These are phyloP conservation scores for Aspergillus viridinutans DNA, from an alignment of 2,329 filamentous ascomycete species.

Conservation along the genomic window DNA sequence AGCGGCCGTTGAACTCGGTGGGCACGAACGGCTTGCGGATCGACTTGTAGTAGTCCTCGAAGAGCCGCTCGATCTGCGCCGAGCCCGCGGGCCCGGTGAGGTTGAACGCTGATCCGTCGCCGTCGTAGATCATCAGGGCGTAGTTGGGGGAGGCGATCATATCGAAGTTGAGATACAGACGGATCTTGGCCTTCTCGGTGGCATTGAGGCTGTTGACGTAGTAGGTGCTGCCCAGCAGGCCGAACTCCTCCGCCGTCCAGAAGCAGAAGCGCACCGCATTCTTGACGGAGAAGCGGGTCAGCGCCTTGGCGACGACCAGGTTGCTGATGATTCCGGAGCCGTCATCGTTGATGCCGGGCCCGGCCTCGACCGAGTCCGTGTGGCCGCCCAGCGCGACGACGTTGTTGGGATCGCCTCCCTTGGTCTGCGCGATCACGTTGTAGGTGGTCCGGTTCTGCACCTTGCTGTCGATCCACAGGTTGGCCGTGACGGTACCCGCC, in stretches of 20 bases:
- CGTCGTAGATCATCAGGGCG: constrained; percentile 52
- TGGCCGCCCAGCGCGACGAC: constrained; percentile 58
- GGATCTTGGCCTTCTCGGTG: constrained; percentile 54
- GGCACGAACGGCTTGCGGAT: constrained; percentile 63
- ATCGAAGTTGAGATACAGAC: constrained; percentile 67
- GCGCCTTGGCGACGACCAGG: constrained; percentile 55
- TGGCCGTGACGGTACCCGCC: constrained; percentile 31
- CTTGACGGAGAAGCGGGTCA: constrained; percentile 68
- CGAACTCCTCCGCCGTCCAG: constrained; percentile 63
- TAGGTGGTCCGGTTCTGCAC: constrained; percentile 47
- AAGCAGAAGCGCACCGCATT: constrained; percentile 65
- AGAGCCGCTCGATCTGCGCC: constrained; percentile 63
- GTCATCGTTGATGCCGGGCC: constrained; percentile 74
- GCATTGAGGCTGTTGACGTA: constrained; percentile 51
- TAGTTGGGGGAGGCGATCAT: constrained; percentile 66
- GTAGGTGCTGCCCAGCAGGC: constrained; percentile 57
- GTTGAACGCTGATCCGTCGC: constrained; percentile 44
- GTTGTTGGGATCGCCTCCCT: constrained; percentile 55
- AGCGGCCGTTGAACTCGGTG: constrained; percentile 72
- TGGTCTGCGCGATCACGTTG: constrained; percentile 60
- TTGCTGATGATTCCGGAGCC: constrained; percentile 63
- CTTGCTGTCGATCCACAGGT: constrained; percentile 42
- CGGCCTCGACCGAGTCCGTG: constrained; percentile 57
- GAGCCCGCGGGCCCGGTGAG: constrained; percentile 58
- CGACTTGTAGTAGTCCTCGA: constrained; percentile 61